Percentiles rank a stretch among this genome's conserved stretches.
Evolutionary conservation across 2,329 filamentous ascomycete species (phyloP).

Genomic region (Pleomassaria siparia): DNA sequence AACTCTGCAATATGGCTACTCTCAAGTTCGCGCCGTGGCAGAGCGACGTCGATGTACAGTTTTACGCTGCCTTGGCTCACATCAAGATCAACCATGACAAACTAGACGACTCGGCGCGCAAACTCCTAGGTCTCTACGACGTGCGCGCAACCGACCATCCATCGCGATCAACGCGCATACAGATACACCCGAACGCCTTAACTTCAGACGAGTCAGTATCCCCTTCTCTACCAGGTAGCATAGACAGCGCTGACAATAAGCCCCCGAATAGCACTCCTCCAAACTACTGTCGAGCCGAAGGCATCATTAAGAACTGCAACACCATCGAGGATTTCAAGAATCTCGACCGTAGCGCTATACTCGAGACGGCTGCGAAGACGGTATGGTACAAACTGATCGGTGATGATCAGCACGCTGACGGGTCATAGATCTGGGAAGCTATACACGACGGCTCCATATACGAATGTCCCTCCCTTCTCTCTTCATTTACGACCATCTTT

Average conservation of each 20-base stretch:
- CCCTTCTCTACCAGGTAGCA: neutral
- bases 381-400: slow-evolving; percentile 49
- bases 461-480: slow-evolving; percentile 86
- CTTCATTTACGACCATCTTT: slow-evolving; percentile 85
- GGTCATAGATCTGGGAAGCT: slow-evolving; percentile 86
- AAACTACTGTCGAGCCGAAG: slow-evolving; percentile 76
- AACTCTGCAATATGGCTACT: slow-evolving; percentile 36
- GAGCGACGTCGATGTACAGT: slow-evolving; percentile 92
- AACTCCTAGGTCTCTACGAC: slow-evolving; percentile 86
- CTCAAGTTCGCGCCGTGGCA: slow-evolving; percentile 85
- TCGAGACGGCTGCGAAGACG: slow-evolving; percentile 77
- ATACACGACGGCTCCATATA: slow-evolving; percentile 97
- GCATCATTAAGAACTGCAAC: slow-evolving; percentile 94
- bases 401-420: slow-evolving; percentile 22
- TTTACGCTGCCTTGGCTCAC: slow-evolving; percentile 88
- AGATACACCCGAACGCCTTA: slow-evolving; percentile 84
- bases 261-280: slow-evolving; percentile 27
- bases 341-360: slow-evolving; percentile 74
- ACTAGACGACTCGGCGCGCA: slow-evolving; percentile 88
- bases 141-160: slow-evolving; percentile 70
- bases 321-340: slow-evolving; percentile 91
- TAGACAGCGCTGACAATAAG: slow-evolving; percentile 14
- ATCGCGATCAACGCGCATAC: slow-evolving; percentile 81
- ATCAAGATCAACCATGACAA: slow-evolving; percentile 97
- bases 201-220: slow-evolving; percentile 74